Evolutionary conservation across 192 early-diverging fungal genomes (phyloP), one percentile per base, ranked within the genome.

Genomic region (Linnemannia elongata): DNA sequence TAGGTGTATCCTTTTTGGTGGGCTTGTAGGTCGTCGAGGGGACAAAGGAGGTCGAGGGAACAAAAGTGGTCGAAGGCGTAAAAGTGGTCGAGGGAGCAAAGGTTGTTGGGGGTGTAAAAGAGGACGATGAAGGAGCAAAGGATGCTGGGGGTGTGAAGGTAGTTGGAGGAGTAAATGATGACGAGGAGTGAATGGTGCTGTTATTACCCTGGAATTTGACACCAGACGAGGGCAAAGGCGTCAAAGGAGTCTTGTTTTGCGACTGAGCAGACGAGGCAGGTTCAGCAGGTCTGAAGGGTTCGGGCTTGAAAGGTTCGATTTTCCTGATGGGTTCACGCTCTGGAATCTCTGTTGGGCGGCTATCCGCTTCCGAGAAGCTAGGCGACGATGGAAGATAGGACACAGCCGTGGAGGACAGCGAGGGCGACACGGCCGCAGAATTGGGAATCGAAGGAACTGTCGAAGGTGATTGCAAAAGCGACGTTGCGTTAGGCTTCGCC

Each of bases 301-400:
- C 47, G 47, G 47, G 47, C 47, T 30, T 74, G 24, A 52, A 20
- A 27, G 75, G 52, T 27, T 82, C 81, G 0, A 22, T 27, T 35
- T 44, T 20, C 22, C 55, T 76, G 4, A 45, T 13, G 35, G 24
- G 27, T 0, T 85, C 78, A 10, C 69, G 42, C 33, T 30, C 30
- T 6, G 39, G 54, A 6, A 74, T 27, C 27, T 81, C 83, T 69
- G 69, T 74, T 54, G 69, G 70, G 17, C 83, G 83, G 30, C 30
- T 80, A 6, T 80, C 83, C 1, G 68, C 22, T 1, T 86, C 83
- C 27, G 83, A 77, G 9, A 72, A 55, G 24, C 69, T 77, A 7
- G 83, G 83, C 24, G 83, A 86, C 15, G 79, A 44, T 15, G 83
- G 78, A 22, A 81, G 83, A 38, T 86, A 86, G 5, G 74, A 73